Percentiles rank a stretch among this genome's conserved stretches.
phyloP scores from a whole-genome alignment of 2,329 filamentous ascomycete species.

The Aspergillus eucalypticola region DNA sequence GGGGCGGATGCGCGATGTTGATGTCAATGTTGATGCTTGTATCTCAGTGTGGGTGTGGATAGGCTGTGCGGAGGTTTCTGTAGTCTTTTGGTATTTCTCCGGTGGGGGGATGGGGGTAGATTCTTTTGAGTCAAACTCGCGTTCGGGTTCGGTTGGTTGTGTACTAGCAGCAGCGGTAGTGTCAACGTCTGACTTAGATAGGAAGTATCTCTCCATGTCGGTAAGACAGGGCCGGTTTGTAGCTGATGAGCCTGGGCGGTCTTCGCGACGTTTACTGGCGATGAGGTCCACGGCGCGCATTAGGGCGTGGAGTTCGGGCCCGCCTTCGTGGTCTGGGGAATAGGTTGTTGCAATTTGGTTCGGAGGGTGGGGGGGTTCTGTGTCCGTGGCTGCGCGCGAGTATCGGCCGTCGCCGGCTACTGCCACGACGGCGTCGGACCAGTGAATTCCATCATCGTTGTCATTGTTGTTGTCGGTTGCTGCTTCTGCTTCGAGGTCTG shows the following conservation, averaged over 20 bases:
- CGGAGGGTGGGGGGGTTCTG: slow-evolving; percentile 26
- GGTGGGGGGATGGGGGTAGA: slow-evolving; percentile 11
- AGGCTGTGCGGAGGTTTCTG: slow-evolving; percentile 14
- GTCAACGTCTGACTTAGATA: slow-evolving; percentile 43
- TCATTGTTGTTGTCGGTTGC: slow-evolving; percentile 3
- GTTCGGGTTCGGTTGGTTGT: slow-evolving; percentile 24
- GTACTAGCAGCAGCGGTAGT: no score
- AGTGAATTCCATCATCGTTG: slow-evolving; percentile 17
- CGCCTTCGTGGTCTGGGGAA: slow-evolving; percentile 42
- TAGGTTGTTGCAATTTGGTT: slow-evolving; percentile 19
- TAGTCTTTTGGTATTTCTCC: slow-evolving; percentile 24
- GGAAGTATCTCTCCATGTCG: slow-evolving; percentile 37
- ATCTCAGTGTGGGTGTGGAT: neutral
- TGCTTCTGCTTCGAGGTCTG: slow-evolving; percentile 31
- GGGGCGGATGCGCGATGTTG: slow-evolving; percentile 58
- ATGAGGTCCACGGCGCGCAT: slow-evolving; percentile 49
- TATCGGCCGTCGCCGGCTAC: slow-evolving; percentile 49
- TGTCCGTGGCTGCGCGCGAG: slow-evolving; percentile 26
- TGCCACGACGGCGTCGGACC: slow-evolving; percentile 43
- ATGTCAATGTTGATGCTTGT: no score
- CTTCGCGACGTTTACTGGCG: slow-evolving; percentile 41
- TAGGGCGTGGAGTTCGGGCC: slow-evolving; percentile 48
- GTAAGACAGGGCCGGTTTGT: slow-evolving; percentile 21
- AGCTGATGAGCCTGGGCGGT: slow-evolving; percentile 18
- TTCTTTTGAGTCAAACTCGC: slow-evolving; percentile 36